Evolutionary conservation across 345 rosid genomes (phyloP).

Genomic region (Citrus australasica): DNA sequence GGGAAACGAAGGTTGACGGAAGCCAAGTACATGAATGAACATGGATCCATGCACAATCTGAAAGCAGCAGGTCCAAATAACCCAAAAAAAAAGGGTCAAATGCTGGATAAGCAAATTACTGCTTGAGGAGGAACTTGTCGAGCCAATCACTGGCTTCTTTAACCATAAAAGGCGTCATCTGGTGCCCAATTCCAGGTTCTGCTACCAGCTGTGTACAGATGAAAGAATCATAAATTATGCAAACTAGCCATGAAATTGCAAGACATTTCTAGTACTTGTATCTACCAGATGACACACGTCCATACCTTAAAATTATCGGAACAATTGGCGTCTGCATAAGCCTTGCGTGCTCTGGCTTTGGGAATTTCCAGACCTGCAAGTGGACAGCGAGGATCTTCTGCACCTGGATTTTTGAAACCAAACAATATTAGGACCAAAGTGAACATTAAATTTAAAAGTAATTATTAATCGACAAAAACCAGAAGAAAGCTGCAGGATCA

Average conservation of each 20-base stretch:
- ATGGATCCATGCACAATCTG: neutral
- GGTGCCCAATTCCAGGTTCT: conserved; percentile 69
- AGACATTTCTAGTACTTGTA: neutral
- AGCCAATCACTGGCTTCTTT: conserved; percentile 77
- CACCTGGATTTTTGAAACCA: conserved; percentile 41
- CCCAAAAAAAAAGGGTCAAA: neutral
- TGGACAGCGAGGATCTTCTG: conserved; percentile 80
- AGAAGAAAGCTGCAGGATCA: neutral
- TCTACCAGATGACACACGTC: neutral
- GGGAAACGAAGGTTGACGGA: too few relatives aligned
- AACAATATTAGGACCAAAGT: neutral
- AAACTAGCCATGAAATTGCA: neutral
- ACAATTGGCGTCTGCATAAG: conserved; percentile 37
- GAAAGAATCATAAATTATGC: neutral
- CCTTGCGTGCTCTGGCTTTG: conserved; percentile 35
- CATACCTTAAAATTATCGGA: conserved; percentile 53
- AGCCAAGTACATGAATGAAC: too few relatives aligned
- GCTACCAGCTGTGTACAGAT: conserved; percentile 46
- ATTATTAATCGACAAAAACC: neutral
- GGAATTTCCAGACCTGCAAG: conserved; percentile 58
- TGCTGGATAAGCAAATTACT: neutral
- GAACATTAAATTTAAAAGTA: neutral
- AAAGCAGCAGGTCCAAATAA: neutral
- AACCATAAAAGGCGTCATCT: conserved; percentile 65
- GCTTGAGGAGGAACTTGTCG: conserved; percentile 56